Base-by-base conservation (phyloP, 441 rosid genomes). In the Gossypium davidsonii region DNA sequence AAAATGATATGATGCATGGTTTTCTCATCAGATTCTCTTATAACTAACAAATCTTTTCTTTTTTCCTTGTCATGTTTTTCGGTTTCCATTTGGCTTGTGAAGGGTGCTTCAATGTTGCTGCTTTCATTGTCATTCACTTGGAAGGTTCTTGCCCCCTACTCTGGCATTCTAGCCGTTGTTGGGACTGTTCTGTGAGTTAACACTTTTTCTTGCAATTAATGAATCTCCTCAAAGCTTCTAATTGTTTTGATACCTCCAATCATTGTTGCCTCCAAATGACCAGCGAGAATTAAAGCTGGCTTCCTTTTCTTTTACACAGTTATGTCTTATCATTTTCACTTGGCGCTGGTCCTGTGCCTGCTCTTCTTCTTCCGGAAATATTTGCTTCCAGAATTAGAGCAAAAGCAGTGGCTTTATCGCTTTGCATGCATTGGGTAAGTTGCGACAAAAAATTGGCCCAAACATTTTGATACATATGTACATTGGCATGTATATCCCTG, bases 311-410 rank as follows among this genome's bases (percentile, higher is more conserved):
- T 69, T 72, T 55, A 67, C 23, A 21, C 89, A 95, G 99, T 82
- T 95, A 93, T 77, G 99, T 93, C 15, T 75, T 95, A 75, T 95
- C 97, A 10, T 95, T 95, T 85, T 93, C 99, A 51, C 98, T 93
- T 74, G 99, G 99, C 73, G 98, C 99, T 21, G 99, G 98, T 73
- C 99, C 97, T 15, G 99, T 95, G 51, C 98, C 98, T 23, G 98
- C 98, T 65, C 92, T 95, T 82, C 97, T 95, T 58, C 91, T 91
- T 23, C 95, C 99, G 7, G 99, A 95, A 84, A 93, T 95, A 79
- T 95, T 93, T 71, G 87, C 99, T 48, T 91, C 97, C 10, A 87
- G 97, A 85, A 95, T 95, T 77, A 89, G 98, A 85, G 98, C 99
- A 25, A 95, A 95, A 80, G 98, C 99, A 3, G 97, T 93, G 25